Percentiles rank a stretch among this genome's conserved stretches.
phyloP scores from a whole-genome alignment of 805 yeast species.

The Metschnikowia koreensis region DNA sequence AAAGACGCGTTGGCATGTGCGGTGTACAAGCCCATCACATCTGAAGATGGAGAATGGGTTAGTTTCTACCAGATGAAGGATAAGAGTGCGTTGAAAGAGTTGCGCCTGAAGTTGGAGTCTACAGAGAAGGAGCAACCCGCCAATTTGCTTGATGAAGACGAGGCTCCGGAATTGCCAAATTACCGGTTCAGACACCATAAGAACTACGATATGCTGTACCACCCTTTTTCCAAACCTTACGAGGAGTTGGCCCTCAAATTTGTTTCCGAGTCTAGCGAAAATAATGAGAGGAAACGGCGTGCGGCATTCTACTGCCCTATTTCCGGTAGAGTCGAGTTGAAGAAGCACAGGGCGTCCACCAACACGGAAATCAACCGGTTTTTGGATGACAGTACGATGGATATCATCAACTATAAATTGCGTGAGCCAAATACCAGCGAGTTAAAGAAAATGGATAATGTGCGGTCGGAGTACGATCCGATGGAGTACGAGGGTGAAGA shows the following conservation, averaged over 20 bases:
- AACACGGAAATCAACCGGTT: slow-evolving; percentile 52
- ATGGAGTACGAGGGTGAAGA: slow-evolving; percentile 71
- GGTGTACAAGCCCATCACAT: slow-evolving; percentile 68
- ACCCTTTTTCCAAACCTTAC: slow-evolving; percentile 42
- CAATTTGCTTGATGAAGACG: slow-evolving; percentile 45
- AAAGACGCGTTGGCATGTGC: slow-evolving; percentile 50
- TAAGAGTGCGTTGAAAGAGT: slow-evolving; percentile 22
- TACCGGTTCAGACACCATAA: slow-evolving; percentile 63
- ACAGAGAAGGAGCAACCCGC: slow-evolving; percentile 45
- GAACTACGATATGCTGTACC: slow-evolving; percentile 74
- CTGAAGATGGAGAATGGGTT: slow-evolving; percentile 76
- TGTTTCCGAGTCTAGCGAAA: slow-evolving; percentile 28
- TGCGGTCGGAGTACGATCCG: slow-evolving; percentile 72
- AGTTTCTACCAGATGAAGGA: slow-evolving; percentile 45
- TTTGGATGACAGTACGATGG: slow-evolving; percentile 56
- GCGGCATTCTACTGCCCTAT: slow-evolving; percentile 78
- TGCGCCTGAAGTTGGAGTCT: slow-evolving; percentile 31
- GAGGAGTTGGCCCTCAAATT: slow-evolving; percentile 73
- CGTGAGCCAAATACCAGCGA: slow-evolving; percentile 76
- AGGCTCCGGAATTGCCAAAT: slow-evolving; percentile 30
- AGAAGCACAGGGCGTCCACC: slow-evolving; percentile 75
- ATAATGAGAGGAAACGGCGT: slow-evolving; percentile 37
- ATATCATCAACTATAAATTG: slow-evolving; percentile 57
- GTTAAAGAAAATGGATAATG: slow-evolving; percentile 61
- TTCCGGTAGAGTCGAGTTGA: slow-evolving; percentile 72